A percentile compares a stretch with the other conserved stretches of the same genome.
Evolutionary conservation across 306 rosid species (phyloP).

Genomic region (Dalbergia cochinchinensis): DNA sequence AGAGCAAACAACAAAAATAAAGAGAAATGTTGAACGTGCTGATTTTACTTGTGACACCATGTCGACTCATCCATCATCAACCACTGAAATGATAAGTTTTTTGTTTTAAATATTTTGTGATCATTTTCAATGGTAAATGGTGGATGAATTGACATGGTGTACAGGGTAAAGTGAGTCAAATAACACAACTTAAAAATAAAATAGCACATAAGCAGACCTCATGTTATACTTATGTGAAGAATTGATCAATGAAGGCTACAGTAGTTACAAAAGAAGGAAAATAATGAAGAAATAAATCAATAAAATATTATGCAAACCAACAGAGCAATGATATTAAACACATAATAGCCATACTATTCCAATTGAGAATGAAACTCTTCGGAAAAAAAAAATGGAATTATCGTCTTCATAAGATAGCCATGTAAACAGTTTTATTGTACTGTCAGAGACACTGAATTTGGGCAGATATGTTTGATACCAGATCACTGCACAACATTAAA

Average conservation of each 20-base stretch:
- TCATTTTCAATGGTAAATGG: too few relatives aligned
- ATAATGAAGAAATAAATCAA: background rate
- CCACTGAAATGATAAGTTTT: too few relatives aligned
- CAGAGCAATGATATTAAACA: background rate
- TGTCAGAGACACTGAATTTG: background rate
- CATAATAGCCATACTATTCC: constrained; percentile 10
- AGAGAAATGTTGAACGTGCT: too few relatives aligned
- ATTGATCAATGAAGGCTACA: background rate
- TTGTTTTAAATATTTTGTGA: too few relatives aligned
- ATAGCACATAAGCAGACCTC: background rate
- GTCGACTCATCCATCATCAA: too few relatives aligned
- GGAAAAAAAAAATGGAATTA: background rate
- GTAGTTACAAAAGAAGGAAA: background rate
- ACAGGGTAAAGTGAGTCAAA: too few relatives aligned
- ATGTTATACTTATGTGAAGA: background rate
- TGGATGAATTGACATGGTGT: too few relatives aligned
- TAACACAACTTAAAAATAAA: background rate
- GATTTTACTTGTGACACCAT: too few relatives aligned
- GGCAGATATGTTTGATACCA: background rate
- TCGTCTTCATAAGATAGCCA: constrained; percentile 20
- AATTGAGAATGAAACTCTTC: background rate
- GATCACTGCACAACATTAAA: constrained; percentile 13
- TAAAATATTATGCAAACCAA: background rate
- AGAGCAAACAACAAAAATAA: constrained; percentile 7
- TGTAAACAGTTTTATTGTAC: background rate